Evolutionary conservation across 176 grass and related monocot genomes (phyloP).

Genomic region (Phyllostachys edulis): DNA sequence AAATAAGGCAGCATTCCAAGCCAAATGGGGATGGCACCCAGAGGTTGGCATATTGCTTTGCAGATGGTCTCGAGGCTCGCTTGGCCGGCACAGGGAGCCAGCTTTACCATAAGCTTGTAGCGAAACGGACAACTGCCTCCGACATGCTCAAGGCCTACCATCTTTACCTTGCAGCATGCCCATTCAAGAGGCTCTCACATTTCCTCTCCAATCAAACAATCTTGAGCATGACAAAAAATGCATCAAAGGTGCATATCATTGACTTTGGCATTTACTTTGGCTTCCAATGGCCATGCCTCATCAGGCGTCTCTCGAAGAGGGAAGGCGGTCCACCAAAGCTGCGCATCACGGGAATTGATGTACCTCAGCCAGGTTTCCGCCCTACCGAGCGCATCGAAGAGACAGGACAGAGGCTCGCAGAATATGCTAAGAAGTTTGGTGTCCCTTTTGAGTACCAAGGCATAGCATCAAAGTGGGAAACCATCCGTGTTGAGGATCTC

Average conservation of each 20-base stretch:
- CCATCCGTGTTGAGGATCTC: slow-evolving; percentile 71
- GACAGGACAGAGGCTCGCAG: slow-evolving; percentile 76
- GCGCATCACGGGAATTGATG: slow-evolving; percentile 90
- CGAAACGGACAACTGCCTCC: slow-evolving; percentile 76
- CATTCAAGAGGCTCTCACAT: slow-evolving; percentile 92
- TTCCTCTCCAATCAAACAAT: slow-evolving; percentile 97
- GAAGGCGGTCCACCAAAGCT: slow-evolving; percentile 67
- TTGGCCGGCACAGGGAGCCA: slow-evolving; percentile 93
- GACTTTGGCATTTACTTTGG: slow-evolving; percentile 97
- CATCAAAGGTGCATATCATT: slow-evolving; percentile 83
- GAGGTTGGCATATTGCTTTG: slow-evolving; percentile 86
- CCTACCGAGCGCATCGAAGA: slow-evolving; percentile 90
- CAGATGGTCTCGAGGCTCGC: slow-evolving; percentile 88
- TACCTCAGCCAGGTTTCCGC: slow-evolving; percentile 88
- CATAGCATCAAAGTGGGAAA: slow-evolving; percentile 95
- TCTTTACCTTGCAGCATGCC: slow-evolving; percentile 89
- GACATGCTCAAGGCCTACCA: slow-evolving; percentile 98
- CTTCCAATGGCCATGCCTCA: slow-evolving; percentile 93
- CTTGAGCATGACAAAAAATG: slow-evolving; percentile 74
- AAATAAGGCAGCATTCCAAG: slow-evolving; percentile 84
- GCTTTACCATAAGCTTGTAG: slow-evolving; percentile 76
- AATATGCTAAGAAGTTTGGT: slow-evolving; percentile 72
- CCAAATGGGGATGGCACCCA: slow-evolving; percentile 73
- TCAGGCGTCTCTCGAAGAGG: slow-evolving; percentile 78
- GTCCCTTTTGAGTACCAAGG: slow-evolving; percentile 86